Conservation (phyloP, 2,329 filamentous ascomycete genomes). For the Penicillium thymicola region DNA sequence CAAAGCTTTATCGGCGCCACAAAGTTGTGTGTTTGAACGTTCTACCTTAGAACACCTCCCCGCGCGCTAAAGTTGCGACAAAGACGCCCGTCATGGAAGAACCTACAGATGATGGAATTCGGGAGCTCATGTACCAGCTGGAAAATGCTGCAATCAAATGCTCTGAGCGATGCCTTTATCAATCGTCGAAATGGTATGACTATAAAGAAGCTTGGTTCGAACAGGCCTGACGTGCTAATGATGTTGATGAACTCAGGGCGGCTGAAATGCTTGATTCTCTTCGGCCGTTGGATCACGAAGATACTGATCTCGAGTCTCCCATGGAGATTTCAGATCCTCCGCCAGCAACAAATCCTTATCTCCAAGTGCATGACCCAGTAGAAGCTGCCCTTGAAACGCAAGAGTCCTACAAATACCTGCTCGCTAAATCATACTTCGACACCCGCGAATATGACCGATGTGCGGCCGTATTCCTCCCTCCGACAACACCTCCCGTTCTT, state of each 20-base stretch:
- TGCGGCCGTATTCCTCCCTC: slow-evolving; percentile 81
- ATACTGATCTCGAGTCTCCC: slow-evolving; percentile 58
- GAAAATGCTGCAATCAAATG: slow-evolving; percentile 86
- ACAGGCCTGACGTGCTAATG: slow-evolving; percentile 10
- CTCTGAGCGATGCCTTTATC: slow-evolving; percentile 91
- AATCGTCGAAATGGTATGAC: slow-evolving; percentile 86
- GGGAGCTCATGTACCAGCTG: slow-evolving; percentile 67
- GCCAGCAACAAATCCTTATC: slow-evolving; percentile 50
- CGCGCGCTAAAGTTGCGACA: not conserved
- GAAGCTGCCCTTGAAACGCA: slow-evolving; percentile 74
- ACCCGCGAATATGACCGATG: slow-evolving; percentile 94
- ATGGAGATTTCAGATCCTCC: slow-evolving; percentile 54
- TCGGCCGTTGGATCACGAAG: slow-evolving; percentile 55
- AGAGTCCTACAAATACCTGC: slow-evolving; percentile 78
- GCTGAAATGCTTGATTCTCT: slow-evolving; percentile 90
- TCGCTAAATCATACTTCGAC: slow-evolving; percentile 93
- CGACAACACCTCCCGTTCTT: slow-evolving; percentile 68
- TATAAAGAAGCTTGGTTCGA: not conserved
- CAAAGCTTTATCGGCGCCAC: not conserved
- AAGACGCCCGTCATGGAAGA: slow-evolving; percentile 28
- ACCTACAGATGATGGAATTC: slow-evolving; percentile 38
- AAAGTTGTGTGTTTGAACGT: not conserved
- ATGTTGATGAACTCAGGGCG: slow-evolving; percentile 58
- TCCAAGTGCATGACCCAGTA: slow-evolving; percentile 60
- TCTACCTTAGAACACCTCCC: not conserved